phyloP scores from a whole-genome alignment of 2,329 filamentous ascomycete genomes.

The Penicillium sp. region DNA sequence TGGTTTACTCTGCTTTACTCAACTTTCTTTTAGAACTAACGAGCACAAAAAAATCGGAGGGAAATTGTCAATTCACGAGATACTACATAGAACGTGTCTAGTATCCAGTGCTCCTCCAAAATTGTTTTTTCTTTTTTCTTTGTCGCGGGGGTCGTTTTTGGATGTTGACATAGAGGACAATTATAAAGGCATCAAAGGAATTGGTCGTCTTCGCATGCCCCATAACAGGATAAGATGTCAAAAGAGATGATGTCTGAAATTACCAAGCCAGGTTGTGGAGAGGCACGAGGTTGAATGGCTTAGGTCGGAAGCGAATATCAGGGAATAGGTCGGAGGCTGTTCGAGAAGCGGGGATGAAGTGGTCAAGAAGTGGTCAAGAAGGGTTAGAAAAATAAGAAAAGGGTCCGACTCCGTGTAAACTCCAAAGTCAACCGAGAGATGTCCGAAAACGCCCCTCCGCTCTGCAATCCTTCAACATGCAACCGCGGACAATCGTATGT shows the following conservation, averaged over 20 bases:
- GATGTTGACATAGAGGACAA: constrained; percentile 1
- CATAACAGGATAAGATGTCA: constrained; percentile 1
- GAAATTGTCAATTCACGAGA: constrained; percentile 31
- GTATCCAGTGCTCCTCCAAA: constrained; percentile 28
- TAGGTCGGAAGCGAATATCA: background rate
- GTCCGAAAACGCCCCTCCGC: constrained; percentile 20
- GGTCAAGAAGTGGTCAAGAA: background rate
- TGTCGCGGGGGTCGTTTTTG: background rate
- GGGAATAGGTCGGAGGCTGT: background rate
- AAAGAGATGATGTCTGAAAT: constrained; percentile 1
- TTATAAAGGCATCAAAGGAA: background rate
- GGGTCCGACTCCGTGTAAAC: constrained; percentile 13
- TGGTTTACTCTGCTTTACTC: background rate
- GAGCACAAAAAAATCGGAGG: constrained; percentile 16
- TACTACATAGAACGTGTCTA: constrained; percentile 17
- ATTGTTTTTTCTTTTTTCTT: constrained; percentile 19
- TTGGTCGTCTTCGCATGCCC: background rate
- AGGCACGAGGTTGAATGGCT: background rate
- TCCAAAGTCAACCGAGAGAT: constrained; percentile 15
- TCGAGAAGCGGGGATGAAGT: background rate
- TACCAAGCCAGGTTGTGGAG: background rate
- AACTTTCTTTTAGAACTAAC: background rate
- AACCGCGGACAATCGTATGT: constrained; percentile 16
- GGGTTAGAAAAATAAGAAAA: constrained; percentile 1
- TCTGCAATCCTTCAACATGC: constrained; percentile 13